A percentile compares a stretch with the other conserved stretches of the same genome.
Conservation (phyloP, 2,329 filamentous ascomycete genomes). For the Phialophora verrucosa region DNA sequence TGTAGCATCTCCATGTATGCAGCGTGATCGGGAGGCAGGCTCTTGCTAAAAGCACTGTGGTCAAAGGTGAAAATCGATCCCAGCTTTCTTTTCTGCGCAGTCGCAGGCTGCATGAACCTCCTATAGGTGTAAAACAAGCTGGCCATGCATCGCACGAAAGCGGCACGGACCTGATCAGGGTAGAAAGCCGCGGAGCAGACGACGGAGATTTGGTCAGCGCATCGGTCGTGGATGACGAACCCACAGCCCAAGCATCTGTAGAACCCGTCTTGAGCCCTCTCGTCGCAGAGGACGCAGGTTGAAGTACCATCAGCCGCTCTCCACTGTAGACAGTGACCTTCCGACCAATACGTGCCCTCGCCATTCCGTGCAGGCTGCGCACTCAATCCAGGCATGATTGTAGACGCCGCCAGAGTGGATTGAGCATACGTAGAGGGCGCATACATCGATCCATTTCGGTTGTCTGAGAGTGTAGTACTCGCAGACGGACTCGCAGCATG, state of each 20-base stretch:
- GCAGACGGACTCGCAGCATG: constrained; percentile 57
- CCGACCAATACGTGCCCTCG: constrained; percentile 52
- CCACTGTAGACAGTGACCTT: constrained; percentile 57
- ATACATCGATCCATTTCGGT: constrained; percentile 53
- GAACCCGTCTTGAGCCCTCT: constrained; percentile 64
- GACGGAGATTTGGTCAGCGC: constrained; percentile 64
- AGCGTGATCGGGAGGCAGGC: constrained; percentile 67
- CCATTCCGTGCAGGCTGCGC: constrained; percentile 48
- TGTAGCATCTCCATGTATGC: constrained; percentile 68
- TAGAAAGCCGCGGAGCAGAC: constrained; percentile 71
- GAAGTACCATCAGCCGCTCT: constrained; percentile 52
- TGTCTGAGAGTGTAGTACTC: constrained; percentile 52
- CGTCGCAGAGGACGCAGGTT: constrained; percentile 56
- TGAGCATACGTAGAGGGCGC: constrained; percentile 58
- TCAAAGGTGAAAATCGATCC: constrained; percentile 64
- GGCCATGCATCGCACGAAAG: constrained; percentile 72
- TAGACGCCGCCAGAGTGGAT: constrained; percentile 57
- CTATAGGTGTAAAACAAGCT: constrained; percentile 73
- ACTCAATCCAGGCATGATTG: constrained; percentile 54
- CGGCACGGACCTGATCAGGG: constrained; percentile 69
- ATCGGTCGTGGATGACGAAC: constrained; percentile 63
- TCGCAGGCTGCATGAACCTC: constrained; percentile 65
- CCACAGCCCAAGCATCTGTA: constrained; percentile 57
- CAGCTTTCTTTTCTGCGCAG: constrained; percentile 64
- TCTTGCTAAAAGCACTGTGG: constrained; percentile 69